A percentile compares a stretch with the other conserved stretches of the same genome.
phyloP scores from a whole-genome alignment of 345 rosid genomes.

The Eucalyptus paniculata region DNA sequence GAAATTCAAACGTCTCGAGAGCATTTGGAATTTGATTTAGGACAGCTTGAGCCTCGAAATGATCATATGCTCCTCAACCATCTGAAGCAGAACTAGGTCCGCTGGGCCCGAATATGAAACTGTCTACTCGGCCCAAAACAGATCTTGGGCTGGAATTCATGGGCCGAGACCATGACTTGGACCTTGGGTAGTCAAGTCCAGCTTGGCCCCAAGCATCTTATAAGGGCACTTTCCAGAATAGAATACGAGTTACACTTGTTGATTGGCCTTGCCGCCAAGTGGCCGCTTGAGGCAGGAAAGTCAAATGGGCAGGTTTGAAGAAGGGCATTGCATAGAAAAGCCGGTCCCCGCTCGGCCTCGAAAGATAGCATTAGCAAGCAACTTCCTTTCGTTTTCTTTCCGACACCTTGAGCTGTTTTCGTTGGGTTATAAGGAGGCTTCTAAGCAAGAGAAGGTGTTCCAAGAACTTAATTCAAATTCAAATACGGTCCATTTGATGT shows the following conservation, averaged over 20 bases:
- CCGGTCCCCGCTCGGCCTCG: neutral
- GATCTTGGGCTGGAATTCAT: neutral
- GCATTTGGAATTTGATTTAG: neutral
- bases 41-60: neutral
- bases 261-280: neutral
- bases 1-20: neutral
- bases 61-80: neutral
- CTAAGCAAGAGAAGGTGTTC: neutral
- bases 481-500: neutral
- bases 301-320: neutral
- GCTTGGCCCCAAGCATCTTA: neutral
- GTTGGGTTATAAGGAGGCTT: neutral
- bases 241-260: neutral
- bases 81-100: neutral
- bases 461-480: neutral
- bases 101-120: neutral
- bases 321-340: neutral
- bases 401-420: neutral
- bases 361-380: neutral
- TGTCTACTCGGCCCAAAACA: neutral
- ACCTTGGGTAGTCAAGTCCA: neutral
- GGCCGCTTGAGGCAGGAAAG: neutral
- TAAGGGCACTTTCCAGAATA: neutral
- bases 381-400: neutral
- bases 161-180: neutral